Percentiles rank a stretch among this genome's conserved stretches.
Evolutionary conservation across 352 stramenopile species (phyloP).

Genomic region (Pythium vanterpoolii): DNA sequence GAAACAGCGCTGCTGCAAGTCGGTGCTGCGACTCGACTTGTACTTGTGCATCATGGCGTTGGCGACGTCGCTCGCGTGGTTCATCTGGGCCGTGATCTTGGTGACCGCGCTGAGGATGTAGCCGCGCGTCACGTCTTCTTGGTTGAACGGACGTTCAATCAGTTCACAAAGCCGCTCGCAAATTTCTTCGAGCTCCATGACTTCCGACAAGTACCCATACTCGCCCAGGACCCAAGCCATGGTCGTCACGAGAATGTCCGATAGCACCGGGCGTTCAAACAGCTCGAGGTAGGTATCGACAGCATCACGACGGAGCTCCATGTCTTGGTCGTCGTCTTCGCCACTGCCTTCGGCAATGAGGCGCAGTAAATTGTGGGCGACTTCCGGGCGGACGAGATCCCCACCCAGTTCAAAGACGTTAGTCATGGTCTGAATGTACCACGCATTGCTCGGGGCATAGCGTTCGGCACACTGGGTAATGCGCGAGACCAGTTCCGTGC

Average conservation of each 20-base stretch:
- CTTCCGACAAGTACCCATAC: slow-evolving; percentile 97
- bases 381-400: slow-evolving; percentile 96
- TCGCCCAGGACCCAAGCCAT: slow-evolving; percentile 99
- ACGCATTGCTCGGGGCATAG: slow-evolving; percentile 96
- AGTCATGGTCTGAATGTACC: slow-evolving; percentile 99
- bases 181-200: slow-evolving; percentile 93
- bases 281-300: slow-evolving; percentile 97
- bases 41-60: slow-evolving; percentile 97
- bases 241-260: slow-evolving; percentile 95
- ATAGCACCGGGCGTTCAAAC: slow-evolving; percentile 93
- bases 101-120: slow-evolving; percentile 96
- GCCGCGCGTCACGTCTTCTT: slow-evolving; percentile 92
- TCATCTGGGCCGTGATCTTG: slow-evolving; percentile 97
- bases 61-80: slow-evolving; percentile 83
- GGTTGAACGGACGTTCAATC: slow-evolving; percentile 79
- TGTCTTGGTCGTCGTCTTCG: slow-evolving; percentile 96
- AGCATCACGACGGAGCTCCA: slow-evolving; percentile 94
- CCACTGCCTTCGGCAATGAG: slow-evolving; percentile 97
- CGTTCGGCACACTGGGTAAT: slow-evolving; percentile 98
- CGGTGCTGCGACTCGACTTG: slow-evolving; percentile 92
- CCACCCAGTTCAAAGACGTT: slow-evolving; percentile 95
- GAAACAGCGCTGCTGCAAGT: slow-evolving; percentile 98
- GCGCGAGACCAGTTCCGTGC: slow-evolving; percentile 95
- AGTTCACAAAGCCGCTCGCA: slow-evolving; percentile 94
- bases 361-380: slow-evolving; percentile 97